Evolutionary conservation across 164 flowering plant genomes (phyloP), one percentile per base, ranked within the genome.

Genomic region (Magnolia sinica): DNA sequence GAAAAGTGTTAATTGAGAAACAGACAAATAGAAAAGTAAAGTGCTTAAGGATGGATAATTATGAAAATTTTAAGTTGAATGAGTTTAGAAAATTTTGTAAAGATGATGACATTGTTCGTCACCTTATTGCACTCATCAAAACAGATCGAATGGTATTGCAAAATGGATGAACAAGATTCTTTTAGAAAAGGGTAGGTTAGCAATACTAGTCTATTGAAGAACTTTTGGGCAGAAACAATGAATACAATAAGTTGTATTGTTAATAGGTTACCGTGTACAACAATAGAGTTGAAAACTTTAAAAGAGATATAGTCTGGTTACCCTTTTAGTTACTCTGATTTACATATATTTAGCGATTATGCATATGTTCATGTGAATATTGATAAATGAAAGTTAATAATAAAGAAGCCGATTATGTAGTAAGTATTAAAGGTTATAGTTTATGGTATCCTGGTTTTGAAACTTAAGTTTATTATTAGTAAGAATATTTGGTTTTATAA

Each of bases 281-380:
- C 22, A 2, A 52, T 68, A 7, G 67, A 3, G 7, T 79, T 1
- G 6, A 27, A 74, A 58, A 67, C 70, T 23, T 31, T 55, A 5
- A 8, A 73, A 49, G 75, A 79, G 64, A 65, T 79, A 23, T 74
- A 31, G 66, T 23, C 52, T 1, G 55, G 66, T 64, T 24, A 11
- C 49, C 50, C n/a, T 59, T 19, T n/a, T 23, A 50, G 74, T 71
- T 74, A 79, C 20, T 65, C 10, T 70, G 9, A 50, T 18, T 49
- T 63, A 13, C 68, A 18, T 37, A 70, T 78, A 7, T 78, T 69
- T 74, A 50, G 49, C 19, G 73, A 59, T 74, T 69, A 27, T 2
- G 16, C 69, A 68, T 74, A 78, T 69, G 49, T 50, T 78, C 70
- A 61, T 68, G 71, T 78, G 8, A 74, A n/a, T 13, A 68, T 49